Base-by-base conservation (phyloP, 2,329 filamentous ascomycete genomes). In the Fusarium newnesense region DNA sequence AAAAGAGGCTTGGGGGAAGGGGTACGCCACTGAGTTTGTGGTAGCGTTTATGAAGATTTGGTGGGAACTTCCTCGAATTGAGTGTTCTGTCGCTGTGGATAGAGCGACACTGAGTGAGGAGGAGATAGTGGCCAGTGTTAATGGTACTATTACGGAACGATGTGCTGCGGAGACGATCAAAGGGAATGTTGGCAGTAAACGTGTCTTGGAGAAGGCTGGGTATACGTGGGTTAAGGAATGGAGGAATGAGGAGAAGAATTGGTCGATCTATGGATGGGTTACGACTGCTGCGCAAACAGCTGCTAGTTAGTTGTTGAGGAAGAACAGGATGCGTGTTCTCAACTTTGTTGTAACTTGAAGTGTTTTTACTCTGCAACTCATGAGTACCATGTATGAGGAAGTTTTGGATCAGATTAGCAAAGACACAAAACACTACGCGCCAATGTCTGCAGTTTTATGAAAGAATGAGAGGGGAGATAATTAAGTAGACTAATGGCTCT, bases 231-330 rank as follows among this genome's bases (percentile, higher is more conserved):
- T 66, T 0, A 67, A 52, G 2, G 37, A 59, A 9, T 67, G 64
- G 64, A 67, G 43, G 28, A 67, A 67, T 19, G 64, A 67, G 11
- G 61, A 44, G 3, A 67, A 49, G 6, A 28, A 66, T 15, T 67
- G 64, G 64, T 59, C 62, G 1, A 60, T 67, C 21, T 67, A 66
- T 36, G 64, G 61, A 39, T 67, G 64, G 64, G n/a, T n/a, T n/a
- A n/a, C n/a, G n/a, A n/a, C n/a, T n/a, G n/a, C n/a, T n/a, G n/a
- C n/a, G n/a, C n/a, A n/a, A n/a, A n/a, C n/a, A n/a, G n/a, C n/a
- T n/a, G n/a, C n/a, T n/a, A n/a, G n/a, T n/a, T n/a, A n/a, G n/a
- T n/a, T n/a, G n/a, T n/a, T n/a, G n/a, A n/a, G n/a, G n/a, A n/a
- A n/a, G n/a, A n/a, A n/a, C n/a, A n/a, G n/a, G n/a, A n/a, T n/a